phyloP scores from a whole-genome alignment of 2,329 filamentous ascomycete genomes.

The Neoarthrinium moseri region DNA sequence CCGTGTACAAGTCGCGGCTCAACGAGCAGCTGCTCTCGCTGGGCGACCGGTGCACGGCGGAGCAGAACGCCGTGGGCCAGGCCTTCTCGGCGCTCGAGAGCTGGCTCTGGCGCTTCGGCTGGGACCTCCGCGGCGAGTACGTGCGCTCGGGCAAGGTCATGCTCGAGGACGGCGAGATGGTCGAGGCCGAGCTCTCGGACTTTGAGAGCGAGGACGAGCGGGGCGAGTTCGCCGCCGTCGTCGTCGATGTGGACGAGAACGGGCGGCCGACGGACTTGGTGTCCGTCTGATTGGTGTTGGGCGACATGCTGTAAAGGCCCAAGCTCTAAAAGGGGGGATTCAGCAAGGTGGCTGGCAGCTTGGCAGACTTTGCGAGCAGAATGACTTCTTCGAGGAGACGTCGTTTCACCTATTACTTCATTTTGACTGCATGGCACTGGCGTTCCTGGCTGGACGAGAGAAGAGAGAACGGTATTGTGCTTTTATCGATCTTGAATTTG shows the following conservation, averaged over 20 bases:
- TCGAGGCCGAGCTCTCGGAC: slow-evolving; percentile 46
- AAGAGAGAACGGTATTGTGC: no score
- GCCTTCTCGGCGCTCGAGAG: slow-evolving; percentile 50
- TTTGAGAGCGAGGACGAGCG: slow-evolving; percentile 53
- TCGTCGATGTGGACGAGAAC: slow-evolving; percentile 51
- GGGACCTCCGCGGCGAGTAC: slow-evolving; percentile 54
- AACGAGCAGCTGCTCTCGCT: slow-evolving; percentile 42
- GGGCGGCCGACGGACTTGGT: slow-evolving; percentile 52
- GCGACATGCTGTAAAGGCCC: no score
- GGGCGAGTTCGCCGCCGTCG: slow-evolving; percentile 51
- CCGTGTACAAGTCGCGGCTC: slow-evolving; percentile 53
- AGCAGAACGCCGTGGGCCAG: slow-evolving; percentile 42
- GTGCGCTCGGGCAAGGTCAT: slow-evolving; percentile 46
- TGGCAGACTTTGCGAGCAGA: no score
- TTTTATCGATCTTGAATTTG: no score
- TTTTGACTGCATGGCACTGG: no score
- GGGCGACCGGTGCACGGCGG: slow-evolving; percentile 30
- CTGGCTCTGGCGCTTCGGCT: slow-evolving; percentile 47
- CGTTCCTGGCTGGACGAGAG: no score
- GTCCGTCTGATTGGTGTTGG: slow-evolving; percentile 35
- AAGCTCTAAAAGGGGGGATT: no score
- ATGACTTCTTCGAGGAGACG: no score
- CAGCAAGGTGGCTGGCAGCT: no score
- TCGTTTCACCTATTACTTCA: no score
- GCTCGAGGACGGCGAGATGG: slow-evolving; percentile 52